Evolutionary conservation across 192 early-diverging fungal genomes (phyloP).

Genomic region (Dissophora globulifera): DNA sequence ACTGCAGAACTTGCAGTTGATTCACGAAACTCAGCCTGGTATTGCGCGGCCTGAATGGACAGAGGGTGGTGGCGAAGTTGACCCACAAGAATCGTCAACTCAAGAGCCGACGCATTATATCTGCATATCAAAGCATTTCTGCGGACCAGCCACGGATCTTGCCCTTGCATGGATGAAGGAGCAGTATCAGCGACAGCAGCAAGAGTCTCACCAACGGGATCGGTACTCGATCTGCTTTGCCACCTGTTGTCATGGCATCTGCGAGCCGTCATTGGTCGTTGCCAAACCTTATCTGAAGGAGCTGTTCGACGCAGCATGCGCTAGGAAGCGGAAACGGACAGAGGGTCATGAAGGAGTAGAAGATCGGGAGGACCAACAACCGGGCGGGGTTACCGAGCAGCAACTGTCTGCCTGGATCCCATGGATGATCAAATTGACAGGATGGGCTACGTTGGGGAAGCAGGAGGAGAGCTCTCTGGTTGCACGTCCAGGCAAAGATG

Average conservation of each 20-base stretch:
- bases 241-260: slow-evolving; percentile 51
- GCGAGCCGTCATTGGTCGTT: slow-evolving; percentile 33
- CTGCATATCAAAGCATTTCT: slow-evolving; percentile 51
- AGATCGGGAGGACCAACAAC: background rate
- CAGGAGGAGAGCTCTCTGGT: slow-evolving; percentile 42
- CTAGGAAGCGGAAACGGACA: slow-evolving; percentile 33
- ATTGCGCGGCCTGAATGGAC: slow-evolving; percentile 28
- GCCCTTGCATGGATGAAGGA: slow-evolving; percentile 32
- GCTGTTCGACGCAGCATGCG: slow-evolving; percentile 8
- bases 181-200: slow-evolving; percentile 4
- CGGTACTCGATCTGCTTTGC: slow-evolving; percentile 46
- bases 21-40: slow-evolving; percentile 38
- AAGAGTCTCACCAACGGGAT: background rate
- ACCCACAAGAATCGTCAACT: slow-evolving; percentile 13
- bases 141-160: slow-evolving; percentile 42
- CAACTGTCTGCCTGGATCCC: slow-evolving; percentile 38
- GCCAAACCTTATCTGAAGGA: slow-evolving; percentile 30
- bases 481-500: slow-evolving; percentile 45
- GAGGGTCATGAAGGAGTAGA: slow-evolving; percentile 5
- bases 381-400: slow-evolving; percentile 4
- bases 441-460: slow-evolving; percentile 46
- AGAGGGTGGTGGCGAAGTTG: slow-evolving; percentile 21
- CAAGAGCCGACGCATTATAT: slow-evolving; percentile 28
- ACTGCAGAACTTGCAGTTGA: slow-evolving; percentile 33
- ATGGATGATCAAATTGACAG: slow-evolving; percentile 46